Evolutionary conservation across 2,329 filamentous ascomycete species (phyloP), one percentile per base, ranked within the genome.

Genomic region (Monosporascus ibericus): DNA sequence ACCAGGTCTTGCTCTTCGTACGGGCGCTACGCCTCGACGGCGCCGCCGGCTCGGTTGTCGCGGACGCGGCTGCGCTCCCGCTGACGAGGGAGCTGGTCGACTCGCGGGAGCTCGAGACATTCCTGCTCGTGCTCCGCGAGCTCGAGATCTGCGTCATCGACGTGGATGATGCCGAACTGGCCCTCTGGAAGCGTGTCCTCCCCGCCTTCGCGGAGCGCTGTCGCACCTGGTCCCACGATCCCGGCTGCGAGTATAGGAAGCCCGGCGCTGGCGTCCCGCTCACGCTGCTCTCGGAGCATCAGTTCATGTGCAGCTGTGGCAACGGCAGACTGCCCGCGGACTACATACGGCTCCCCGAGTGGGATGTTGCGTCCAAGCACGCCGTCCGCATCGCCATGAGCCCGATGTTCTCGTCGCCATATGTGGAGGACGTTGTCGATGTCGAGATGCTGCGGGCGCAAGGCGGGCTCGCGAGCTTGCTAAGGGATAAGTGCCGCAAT

Each of bases 381-480:
- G 72, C 77, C 27, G 79, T 82, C 27, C 74, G 84, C 6, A 68
- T 82, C 6, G 80, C 79, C 5, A 79, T 86, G 58, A 84, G 81
- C 51, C 80, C 80, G 0, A 66, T 70, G 0, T 86, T 74, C 60
- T 66, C 76, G 8, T 68, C 70, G 22, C 69, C 70, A 0, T 68
- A 72, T 9, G 70, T 75, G 1, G 76, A 79, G 58, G 64, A 73
- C 24, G 57, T 72, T 20, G 55, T 72, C 0, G 68, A 72, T 22
- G 17, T 14, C 34, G 52, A 54, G 7, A 15, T 44, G 1, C 9
- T 54, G 6, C 25, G 36, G 7, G 30, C 34, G 11, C 44, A 48
- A 39, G 47, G 34, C 6, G 49, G 25, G 6, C 3, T 55, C 11
- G 50, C 46, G 42, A 30, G 47, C 7, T 48, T 58, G 30, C 30